A percentile compares a stretch with the other conserved stretches of the same genome.
phyloP scores from a whole-genome alignment of 108 stramenopile species.

The Discostella stelligeroides region DNA sequence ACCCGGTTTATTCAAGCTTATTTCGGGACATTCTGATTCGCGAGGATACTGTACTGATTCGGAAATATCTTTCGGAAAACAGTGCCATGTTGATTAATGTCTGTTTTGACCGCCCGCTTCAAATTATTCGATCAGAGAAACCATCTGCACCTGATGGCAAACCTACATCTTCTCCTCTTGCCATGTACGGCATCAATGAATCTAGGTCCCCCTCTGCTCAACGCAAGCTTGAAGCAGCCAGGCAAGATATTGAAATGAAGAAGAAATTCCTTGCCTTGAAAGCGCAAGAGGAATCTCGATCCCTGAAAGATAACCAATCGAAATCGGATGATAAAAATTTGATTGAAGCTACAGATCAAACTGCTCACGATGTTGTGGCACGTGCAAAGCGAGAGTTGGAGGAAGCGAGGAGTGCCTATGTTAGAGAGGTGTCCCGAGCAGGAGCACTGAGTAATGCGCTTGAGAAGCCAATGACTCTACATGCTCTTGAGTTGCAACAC shows the following conservation, averaged over 20 bases:
- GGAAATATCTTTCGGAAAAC: constrained; percentile 58
- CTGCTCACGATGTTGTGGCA: constrained; percentile 54
- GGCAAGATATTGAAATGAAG: constrained; percentile 60
- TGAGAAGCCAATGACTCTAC: constrained; percentile 61
- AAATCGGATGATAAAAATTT: constrained; percentile 35
- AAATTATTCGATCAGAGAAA: constrained; percentile 84
- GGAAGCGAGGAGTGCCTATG: constrained; percentile 50
- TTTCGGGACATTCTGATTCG: constrained; percentile 68
- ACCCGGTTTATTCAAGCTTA: constrained; percentile 80
- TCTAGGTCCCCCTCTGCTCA: constrained; percentile 43
- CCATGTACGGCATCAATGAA: constrained; percentile 27
- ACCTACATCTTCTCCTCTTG: constrained; percentile 22
- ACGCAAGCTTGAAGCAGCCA: constrained; percentile 42
- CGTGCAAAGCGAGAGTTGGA: constrained; percentile 50
- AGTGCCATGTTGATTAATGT: constrained; percentile 75
- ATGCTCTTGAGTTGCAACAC: constrained; percentile 74
- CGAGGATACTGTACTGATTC: constrained; percentile 57
- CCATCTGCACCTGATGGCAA: constrained; percentile 26
- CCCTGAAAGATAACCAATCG: constrained; percentile 49
- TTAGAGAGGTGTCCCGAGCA: constrained; percentile 40
- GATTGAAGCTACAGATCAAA: constrained; percentile 41
- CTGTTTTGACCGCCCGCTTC: constrained; percentile 84
- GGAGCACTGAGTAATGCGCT: constrained; percentile 2
- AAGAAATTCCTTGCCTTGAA: constrained; percentile 57
- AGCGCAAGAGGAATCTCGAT: constrained; percentile 49